Percentiles rank a stretch among this genome's conserved stretches.
Evolutionary conservation across 2,329 filamentous ascomycete genomes (phyloP).

Genomic region (Phialophora macrospora): DNA sequence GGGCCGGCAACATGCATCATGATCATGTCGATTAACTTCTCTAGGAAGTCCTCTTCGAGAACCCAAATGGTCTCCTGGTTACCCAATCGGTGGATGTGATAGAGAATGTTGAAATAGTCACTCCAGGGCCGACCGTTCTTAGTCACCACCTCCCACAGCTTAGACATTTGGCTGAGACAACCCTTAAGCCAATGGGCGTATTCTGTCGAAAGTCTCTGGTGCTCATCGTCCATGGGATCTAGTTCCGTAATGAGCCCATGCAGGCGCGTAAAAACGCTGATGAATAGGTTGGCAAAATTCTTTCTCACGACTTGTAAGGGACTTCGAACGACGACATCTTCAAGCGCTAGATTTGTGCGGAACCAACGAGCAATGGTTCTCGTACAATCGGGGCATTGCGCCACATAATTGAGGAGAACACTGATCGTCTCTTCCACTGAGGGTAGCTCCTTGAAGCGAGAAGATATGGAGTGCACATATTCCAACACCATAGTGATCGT

Average conservation of each 20-base stretch:
- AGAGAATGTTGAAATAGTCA: constrained; percentile 74
- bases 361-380: constrained; percentile 35
- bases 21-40: constrained; percentile 64
- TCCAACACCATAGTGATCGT: constrained; percentile 53
- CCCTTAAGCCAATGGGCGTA: constrained; percentile 24
- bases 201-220: constrained; percentile 9
- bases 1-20: constrained; percentile 48
- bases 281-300: constrained; percentile 32
- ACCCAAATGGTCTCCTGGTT: constrained; percentile 62
- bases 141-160: constrained; percentile 30
- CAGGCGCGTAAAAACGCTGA: constrained; percentile 26
- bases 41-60: constrained; percentile 65
- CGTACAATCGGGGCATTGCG: constrained; percentile 33
- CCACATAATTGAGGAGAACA: constrained; percentile 61
- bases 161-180: constrained; percentile 25
- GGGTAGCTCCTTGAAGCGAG: constrained; percentile 70
- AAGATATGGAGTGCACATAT: constrained; percentile 76
- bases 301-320: constrained; percentile 32
- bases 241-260: constrained; percentile 15
- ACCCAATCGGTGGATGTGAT: constrained; percentile 69
- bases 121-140: constrained; percentile 66
- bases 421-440: constrained; percentile 64
- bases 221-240: constrained; percentile 2
- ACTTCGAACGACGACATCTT: constrained; percentile 35
- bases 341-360: constrained; percentile 19